Evolutionary conservation across 2,329 filamentous ascomycete species (phyloP), one percentile per base, ranked within the genome.

Genomic region (Fusarium pseudograminearum): DNA sequence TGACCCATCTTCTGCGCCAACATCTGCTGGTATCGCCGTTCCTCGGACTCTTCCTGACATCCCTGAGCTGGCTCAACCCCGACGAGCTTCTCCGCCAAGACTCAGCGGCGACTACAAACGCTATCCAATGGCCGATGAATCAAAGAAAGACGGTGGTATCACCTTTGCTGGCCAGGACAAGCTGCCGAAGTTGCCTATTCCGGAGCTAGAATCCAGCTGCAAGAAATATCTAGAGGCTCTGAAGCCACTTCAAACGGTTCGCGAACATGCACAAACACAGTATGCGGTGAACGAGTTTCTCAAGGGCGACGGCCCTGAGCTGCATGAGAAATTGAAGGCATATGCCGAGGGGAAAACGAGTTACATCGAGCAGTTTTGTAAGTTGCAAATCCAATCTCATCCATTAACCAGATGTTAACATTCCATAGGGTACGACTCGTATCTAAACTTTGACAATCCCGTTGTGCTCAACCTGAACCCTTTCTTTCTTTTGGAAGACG

Each of bases 301-400:
- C 41, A 90, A 87, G 72, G 83, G 86, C 1, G 94, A 98, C 68
- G 96, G 96, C 0, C 93, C 92, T 0, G 89, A 91, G 46, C 82
- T 99, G 48, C 94, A 99, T 77, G 93, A 96, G 65, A 94, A 91
- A 79, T 82, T 98, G 59, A 96, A 94, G 83, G 90, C 91, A 74
- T 99, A 98, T 83, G 94, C 96, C 11, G 90, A 89, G 50, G 93
- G 92, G 45, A 95, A 94, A 81, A 93, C 93, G 38, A 98, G 95
- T 80, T 99, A 98, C 78, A 98, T 99, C 74, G 96, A 98, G 78
- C 96, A 99, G 76, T 99, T 99, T 75, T 99, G 95, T 97, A 87
- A 16, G 64, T 51, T 28, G 15, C 7, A 20, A 18, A 10, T 26
- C 36, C 18, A 18, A 33, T 6, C 20, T 41, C 57, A 14, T 24